Percentiles rank a stretch among this genome's conserved stretches.
These are phyloP conservation scores for Halenospora varia DNA, from an alignment of 495 filamentous ascomycete genomes.

Conservation along the genomic window DNA sequence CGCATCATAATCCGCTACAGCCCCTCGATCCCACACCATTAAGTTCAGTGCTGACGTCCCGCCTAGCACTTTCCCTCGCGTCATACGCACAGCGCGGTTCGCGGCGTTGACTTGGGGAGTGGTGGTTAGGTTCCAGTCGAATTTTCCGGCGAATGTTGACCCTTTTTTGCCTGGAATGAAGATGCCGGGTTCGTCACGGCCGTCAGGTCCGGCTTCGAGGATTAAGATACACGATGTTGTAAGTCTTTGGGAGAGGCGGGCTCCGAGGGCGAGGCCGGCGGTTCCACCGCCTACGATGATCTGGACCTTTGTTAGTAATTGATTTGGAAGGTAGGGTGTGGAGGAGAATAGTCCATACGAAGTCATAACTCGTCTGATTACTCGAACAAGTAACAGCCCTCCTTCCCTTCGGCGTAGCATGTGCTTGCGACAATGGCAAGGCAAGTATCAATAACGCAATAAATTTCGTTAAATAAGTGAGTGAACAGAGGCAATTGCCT, in stretches of 20 bases:
- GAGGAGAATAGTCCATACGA: no score
- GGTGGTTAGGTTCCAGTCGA: constrained; percentile 52
- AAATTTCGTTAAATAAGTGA: no score
- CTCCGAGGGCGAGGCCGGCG: constrained; percentile 77
- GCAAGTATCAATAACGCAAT: no score
- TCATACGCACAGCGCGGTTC: constrained; percentile 11
- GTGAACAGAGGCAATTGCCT: no score
- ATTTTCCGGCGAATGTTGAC: constrained; percentile 39
- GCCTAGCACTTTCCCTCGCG: constrained; percentile 28
- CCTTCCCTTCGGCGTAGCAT: no score
- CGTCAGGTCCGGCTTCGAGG: constrained; percentile 51
- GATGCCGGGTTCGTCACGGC: constrained; percentile 40
- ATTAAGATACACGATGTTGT: constrained; percentile 39
- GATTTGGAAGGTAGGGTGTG: no score
- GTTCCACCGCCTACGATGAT: constrained; percentile 83
- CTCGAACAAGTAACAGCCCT: no score
- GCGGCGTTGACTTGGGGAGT: constrained; percentile 39
- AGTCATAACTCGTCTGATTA: no score
- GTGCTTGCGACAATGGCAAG: no score
- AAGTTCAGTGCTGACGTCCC: constrained; percentile 55
- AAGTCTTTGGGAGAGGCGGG: constrained; percentile 37
- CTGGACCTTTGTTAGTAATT: no score
- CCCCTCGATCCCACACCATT: constrained; percentile 39
- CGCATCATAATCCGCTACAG: constrained; percentile 20
- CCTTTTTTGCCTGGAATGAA: constrained; percentile 40